Base-by-base conservation (phyloP, 805 yeast genomes). In the Allodekkera sacchari region DNA sequence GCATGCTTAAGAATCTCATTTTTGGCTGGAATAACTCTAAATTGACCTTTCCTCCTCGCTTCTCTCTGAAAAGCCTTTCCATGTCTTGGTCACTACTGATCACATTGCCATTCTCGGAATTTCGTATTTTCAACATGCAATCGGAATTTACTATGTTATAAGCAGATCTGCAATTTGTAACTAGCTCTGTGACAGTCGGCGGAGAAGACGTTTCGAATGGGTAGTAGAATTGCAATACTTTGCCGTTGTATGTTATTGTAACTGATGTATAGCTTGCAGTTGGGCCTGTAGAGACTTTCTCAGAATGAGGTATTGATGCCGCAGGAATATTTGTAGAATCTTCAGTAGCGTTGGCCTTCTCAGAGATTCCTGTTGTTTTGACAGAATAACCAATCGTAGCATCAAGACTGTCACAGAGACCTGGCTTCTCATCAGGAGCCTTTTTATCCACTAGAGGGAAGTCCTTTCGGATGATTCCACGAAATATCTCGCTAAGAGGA, bases 141-240 rank as follows among this genome's bases (percentile, higher is more conserved):
- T 50, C 48, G 14, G 52, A 44, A 33, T 54, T 55, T 11, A 62
- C 56, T 20, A 77, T 68, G n/a, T 71, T 68, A 53, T 88, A 88
- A 16, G 88, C 82, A 31, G 67, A 62, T 33, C 73, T 74, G 11
- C 84, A 85, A 50, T 85, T 87, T 35, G 81, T 83, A 9, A 85
- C 45, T n/a, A 88, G 57, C 54, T 88, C 97, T 18, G 67, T 47
- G 24, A 77, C 59, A 0, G 92, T 78, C 3, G 97, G 97, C 6
- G 94, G 80, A 0, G 94, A 80, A 27, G 80, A 72, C 40, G 74
- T 71, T 28, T 64, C 54, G 4, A 74, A 65, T 10, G 82, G 73
- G 52, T 69, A 88, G 3, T 73, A 68, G 47, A 88, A 80, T 27
- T 76, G 70, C 32, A 87, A 67, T 18, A 60, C 62, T 22, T 71